Conservation (phyloP, 129 eudicot species). For the Chrysanthemum lavandulifolium region DNA sequence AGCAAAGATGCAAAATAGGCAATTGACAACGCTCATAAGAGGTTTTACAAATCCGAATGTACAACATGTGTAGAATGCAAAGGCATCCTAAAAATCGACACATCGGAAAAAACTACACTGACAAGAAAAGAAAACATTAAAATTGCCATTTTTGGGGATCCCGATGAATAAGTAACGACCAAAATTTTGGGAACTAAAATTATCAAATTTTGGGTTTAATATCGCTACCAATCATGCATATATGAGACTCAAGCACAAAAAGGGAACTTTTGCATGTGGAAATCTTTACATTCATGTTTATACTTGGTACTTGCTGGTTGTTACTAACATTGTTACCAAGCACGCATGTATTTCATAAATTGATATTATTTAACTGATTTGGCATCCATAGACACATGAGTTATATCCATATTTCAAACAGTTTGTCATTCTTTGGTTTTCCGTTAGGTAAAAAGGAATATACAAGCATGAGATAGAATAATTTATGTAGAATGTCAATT, state of each 20-base stretch:
- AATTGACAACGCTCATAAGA: too few relatives aligned
- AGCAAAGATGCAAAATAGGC: too few relatives aligned
- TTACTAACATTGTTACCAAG: not conserved
- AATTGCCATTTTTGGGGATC: too few relatives aligned
- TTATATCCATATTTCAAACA: not conserved
- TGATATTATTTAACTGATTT: not conserved
- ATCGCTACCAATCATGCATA: not conserved
- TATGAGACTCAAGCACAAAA: not conserved
- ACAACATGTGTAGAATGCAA: too few relatives aligned
- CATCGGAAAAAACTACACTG: too few relatives aligned
- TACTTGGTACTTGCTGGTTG: not conserved
- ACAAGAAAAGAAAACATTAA: too few relatives aligned
- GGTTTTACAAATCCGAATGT: too few relatives aligned
- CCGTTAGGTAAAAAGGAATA: not conserved
- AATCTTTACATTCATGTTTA: slow-evolving; percentile 2
- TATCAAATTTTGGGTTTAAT: not conserved
- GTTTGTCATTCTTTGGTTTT: not conserved
- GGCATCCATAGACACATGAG: not conserved
- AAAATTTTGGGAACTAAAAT: too few relatives aligned
- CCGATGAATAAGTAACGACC: too few relatives aligned
- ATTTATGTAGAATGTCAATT: not conserved
- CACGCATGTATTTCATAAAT: not conserved
- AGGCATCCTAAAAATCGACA: too few relatives aligned
- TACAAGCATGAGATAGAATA: slow-evolving; percentile 1
- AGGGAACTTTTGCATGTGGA: not conserved